Evolutionary conservation across 2,329 filamentous ascomycete genomes (phyloP), one percentile per base, ranked within the genome.

Genomic region (Ophiocordyceps camponoti-leonardi): DNA sequence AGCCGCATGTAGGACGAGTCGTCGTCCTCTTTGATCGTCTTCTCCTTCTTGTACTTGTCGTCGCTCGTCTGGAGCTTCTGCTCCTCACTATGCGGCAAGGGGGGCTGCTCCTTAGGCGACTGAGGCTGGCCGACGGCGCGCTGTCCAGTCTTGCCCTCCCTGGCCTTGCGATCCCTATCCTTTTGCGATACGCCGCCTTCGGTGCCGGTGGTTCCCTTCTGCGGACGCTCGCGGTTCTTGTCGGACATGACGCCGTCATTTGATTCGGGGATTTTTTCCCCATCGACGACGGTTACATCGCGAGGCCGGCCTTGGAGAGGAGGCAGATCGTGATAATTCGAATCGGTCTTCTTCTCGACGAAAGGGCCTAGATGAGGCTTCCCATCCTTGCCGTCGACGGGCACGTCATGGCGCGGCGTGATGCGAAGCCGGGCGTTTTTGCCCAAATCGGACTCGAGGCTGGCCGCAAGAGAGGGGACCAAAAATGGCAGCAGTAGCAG

Each of bases 191-290:
- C 85, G 45, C 90, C 88, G 13, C 87, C 88, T 57, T 88, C 84
- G 2, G 85, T 94, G 37, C 90, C 90, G 4, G 83, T 85, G 2
- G 86, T 93, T 42, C 88, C 90, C 59, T 87, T 75, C 58, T 87
- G 88, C 5, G 88, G 86, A 39, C 76, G 73, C 35, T 73, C 66
- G 52, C 86, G 72, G 58, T 83, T 75, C 50, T 82, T 84, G 61
- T 95, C 88, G 57, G 94, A 84, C 90, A 95, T 95, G 48, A 95
- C 86, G 39, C 88, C 86, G 58, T 94, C 78, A 53, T 81, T 79
- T 49, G 67, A 68, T 51, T 77, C 68, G 26, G 77, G 76, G 20
- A 81, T 77, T 60, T 71, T 75, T 56, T 72, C 72, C 52, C 76
- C 77, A 45, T 79, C 72, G 41, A 77, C 61, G 11, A 74, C 59